These are phyloP conservation scores for Fraxinus sp. DNA, from an alignment of 305 asterid genomes.

Conservation along the genomic window DNA sequence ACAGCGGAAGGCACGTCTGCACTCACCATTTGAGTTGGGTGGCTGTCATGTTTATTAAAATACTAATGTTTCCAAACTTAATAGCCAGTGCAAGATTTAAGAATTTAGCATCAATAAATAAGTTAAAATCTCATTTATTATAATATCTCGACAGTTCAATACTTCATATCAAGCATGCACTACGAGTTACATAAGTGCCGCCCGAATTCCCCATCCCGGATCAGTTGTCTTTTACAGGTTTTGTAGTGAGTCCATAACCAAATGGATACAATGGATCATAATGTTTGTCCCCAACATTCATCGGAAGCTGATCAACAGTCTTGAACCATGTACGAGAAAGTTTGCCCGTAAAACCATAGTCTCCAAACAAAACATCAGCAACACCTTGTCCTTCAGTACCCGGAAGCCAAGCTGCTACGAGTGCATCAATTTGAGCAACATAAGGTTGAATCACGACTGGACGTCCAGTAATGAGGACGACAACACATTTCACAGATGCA, in stretches of 20 bases:
- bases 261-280: conserved; percentile 59
- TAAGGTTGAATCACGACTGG: conserved; percentile 55
- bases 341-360: conserved; percentile 56
- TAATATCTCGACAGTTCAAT: not conserved
- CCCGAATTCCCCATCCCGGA: not conserved
- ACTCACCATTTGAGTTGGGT: not conserved
- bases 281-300: conserved; percentile 50
- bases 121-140: not conserved
- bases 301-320: conserved; percentile 62
- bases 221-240: conserved; percentile 21
- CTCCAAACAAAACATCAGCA: conserved; percentile 58
- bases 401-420: conserved; percentile 69
- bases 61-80: not conserved
- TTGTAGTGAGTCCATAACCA: conserved; percentile 51
- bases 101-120: not conserved
- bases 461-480: conserved; percentile 54
- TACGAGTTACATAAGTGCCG: not conserved
- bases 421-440: conserved; percentile 45
- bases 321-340: conserved; percentile 61
- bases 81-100: not conserved
- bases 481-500: conserved; percentile 45
- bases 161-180: not conserved
- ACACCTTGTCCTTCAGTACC: conserved; percentile 67
- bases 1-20: not conserved
- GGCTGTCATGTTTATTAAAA: not conserved